A percentile compares a stretch with the other conserved stretches of the same genome.
These are phyloP conservation scores for Acer campestre DNA, from an alignment of 345 rosid species.

Conservation along the genomic window DNA sequence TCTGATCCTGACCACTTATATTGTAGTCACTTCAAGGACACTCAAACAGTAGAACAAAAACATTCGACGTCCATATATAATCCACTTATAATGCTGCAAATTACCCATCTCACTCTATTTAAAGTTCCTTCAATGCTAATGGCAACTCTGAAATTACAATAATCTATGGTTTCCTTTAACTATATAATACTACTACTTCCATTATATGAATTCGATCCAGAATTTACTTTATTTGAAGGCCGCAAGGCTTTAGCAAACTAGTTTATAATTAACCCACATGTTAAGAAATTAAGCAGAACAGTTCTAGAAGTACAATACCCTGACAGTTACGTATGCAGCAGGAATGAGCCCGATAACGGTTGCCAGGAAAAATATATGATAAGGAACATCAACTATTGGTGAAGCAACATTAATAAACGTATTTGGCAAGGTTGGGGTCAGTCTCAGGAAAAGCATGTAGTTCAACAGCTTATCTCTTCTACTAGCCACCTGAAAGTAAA, in stretches of 20 bases:
- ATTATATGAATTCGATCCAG: neutral
- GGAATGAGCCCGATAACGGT: constrained; percentile 88
- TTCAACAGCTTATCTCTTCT: constrained; percentile 71
- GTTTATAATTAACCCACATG: neutral
- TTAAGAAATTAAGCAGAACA: neutral
- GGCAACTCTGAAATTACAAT: neutral
- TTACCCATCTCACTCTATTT: neutral
- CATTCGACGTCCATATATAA: no score
- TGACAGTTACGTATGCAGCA: constrained; percentile 89
- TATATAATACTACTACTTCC: neutral
- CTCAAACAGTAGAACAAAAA: neutral
- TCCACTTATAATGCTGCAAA: neutral
- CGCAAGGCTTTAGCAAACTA: neutral
- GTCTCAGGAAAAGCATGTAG: constrained; percentile 87
- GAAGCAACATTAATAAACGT: constrained; percentile 94
- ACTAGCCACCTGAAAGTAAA: constrained; percentile 63
- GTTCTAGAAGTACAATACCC: constrained; percentile 41
- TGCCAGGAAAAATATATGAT: constrained; percentile 79
- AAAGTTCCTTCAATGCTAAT: constrained; percentile 4
- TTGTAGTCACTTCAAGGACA: neutral
- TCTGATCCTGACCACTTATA: neutral
- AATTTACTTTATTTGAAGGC: neutral
- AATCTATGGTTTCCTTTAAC: neutral
- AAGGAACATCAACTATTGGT: constrained; percentile 88
- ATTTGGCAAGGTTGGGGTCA: constrained; percentile 91